Conservation (phyloP, 345 rosid species). For the Populus pruinosa region DNA sequence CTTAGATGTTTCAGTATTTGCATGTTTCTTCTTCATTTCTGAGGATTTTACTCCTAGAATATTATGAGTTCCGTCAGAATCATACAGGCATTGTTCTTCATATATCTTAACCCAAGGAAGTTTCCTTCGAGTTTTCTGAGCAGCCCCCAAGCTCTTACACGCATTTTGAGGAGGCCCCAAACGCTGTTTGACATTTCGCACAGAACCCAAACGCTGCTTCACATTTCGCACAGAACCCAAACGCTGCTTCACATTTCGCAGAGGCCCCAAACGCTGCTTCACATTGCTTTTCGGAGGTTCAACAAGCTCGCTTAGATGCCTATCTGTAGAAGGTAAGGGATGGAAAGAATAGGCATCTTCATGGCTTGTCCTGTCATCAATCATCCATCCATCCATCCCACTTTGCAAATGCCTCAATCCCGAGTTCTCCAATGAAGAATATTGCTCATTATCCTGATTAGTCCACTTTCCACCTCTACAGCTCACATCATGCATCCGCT, state of each 20-base stretch:
- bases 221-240: no score
- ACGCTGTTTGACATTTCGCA: slow-evolving; percentile 1
- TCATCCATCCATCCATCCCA: not conserved
- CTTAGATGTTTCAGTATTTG: slow-evolving; percentile 28
- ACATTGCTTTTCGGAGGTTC: slow-evolving; percentile 15
- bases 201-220: no score
- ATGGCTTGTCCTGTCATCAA: not conserved
- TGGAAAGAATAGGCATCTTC: not conserved
- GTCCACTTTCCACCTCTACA: slow-evolving; percentile 17
- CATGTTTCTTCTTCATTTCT: not conserved
- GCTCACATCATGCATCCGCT: slow-evolving; percentile 4
- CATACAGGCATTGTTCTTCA: not conserved
- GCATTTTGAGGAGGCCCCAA: slow-evolving; percentile 7
- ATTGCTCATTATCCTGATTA: slow-evolving; percentile 14
- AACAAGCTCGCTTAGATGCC: slow-evolving; percentile 8
- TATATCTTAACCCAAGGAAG: slow-evolving; percentile 14
- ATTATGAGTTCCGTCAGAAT: slow-evolving; percentile 5
- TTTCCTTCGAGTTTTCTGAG: not conserved
- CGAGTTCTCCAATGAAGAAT: not conserved
- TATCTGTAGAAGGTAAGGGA: slow-evolving; percentile 4
- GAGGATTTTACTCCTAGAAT: slow-evolving; percentile 6
- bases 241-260: not conserved
- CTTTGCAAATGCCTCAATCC: not conserved
- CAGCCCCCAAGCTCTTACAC: not conserved
- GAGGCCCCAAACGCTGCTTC: slow-evolving; percentile 4